A percentile compares a stretch with the other conserved stretches of the same genome.
Evolutionary conservation across 2,329 filamentous ascomycete genomes (phyloP).

Genomic region (Alternaria sp.): DNA sequence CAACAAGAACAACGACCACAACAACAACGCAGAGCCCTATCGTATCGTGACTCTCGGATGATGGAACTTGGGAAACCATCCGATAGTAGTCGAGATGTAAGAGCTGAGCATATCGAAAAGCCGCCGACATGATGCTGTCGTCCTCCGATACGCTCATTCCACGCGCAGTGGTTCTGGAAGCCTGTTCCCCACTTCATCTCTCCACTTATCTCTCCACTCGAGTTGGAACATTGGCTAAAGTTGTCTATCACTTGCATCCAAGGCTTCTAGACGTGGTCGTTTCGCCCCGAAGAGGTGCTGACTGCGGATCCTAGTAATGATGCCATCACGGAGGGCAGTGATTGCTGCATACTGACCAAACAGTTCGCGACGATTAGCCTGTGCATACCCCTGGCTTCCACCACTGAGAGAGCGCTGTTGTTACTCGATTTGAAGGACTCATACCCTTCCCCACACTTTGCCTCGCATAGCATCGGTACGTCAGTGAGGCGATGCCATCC

Average conservation of each 20-base stretch:
- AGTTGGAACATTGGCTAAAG: constrained; percentile 1
- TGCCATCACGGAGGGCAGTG: constrained; percentile 23
- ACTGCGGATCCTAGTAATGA: constrained; percentile 17
- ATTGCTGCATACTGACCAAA: constrained; percentile 35
- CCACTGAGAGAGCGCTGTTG: constrained; percentile 15
- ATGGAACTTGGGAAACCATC: neutral
- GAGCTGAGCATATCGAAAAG: neutral
- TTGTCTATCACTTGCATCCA: constrained; percentile 1
- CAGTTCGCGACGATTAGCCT: constrained; percentile 30
- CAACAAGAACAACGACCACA: constrained; percentile 18
- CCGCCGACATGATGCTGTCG: neutral
- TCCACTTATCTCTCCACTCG: constrained; percentile 9
- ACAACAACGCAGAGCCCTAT: constrained; percentile 22
- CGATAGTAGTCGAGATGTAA: constrained; percentile 6
- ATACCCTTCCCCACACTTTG: constrained; percentile 20
- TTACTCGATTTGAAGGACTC: constrained; percentile 34
- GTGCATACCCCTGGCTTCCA: constrained; percentile 13
- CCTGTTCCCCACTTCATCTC: constrained; percentile 13
- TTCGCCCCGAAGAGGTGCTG: constrained; percentile 14
- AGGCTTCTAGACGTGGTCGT: constrained; percentile 7
- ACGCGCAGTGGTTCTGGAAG: constrained; percentile 15
- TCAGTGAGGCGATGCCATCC: constrained; percentile 15
- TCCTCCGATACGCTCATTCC: constrained; percentile 23
- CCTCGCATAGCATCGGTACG: constrained; percentile 5
- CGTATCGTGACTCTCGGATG: constrained; percentile 5